A percentile compares a stretch with the other conserved stretches of the same genome.
These are phyloP conservation scores for Strobilomyces echinocephalus DNA, from an alignment of 768 basidiomycete genomes.

Conservation along the genomic window DNA sequence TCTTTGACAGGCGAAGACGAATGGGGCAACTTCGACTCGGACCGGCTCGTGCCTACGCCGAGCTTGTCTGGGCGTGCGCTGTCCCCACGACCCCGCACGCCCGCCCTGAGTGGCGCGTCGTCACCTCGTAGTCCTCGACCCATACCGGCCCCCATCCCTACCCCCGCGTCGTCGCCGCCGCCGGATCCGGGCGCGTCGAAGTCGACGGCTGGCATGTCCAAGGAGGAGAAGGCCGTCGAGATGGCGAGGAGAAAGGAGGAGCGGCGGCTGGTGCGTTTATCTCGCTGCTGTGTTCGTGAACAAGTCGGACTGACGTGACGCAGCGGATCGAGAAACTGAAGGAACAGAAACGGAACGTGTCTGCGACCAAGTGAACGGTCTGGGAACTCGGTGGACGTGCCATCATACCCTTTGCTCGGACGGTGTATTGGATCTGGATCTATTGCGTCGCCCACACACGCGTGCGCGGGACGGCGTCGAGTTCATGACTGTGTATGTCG, in stretches of 20 bases:
- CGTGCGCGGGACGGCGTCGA: no score
- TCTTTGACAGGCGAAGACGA: slow-evolving; percentile 8
- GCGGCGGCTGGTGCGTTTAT: slow-evolving; percentile 67
- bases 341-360: slow-evolving; percentile 67
- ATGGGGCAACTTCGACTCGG: slow-evolving; percentile 21
- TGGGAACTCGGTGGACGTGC: slow-evolving; percentile 23
- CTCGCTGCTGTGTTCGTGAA: neutral
- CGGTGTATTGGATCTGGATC: no score
- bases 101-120: neutral
- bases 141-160: slow-evolving; percentile 15
- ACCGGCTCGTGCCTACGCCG: slow-evolving; percentile 3
- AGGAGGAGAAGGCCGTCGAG: slow-evolving; percentile 93
- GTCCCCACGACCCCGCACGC: slow-evolving; percentile 18
- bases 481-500: no score
- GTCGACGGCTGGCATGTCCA: slow-evolving; percentile 53
- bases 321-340: slow-evolving; percentile 78
- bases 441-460: no score
- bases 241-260: slow-evolving; percentile 91
- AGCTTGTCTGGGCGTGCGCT: slow-evolving; percentile 16
- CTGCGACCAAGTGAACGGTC: neutral
- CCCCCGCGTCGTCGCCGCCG: slow-evolving; percentile 24
- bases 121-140: slow-evolving; percentile 9
- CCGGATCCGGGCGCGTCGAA: slow-evolving; percentile 12
- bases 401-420: no score
- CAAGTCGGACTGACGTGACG: neutral